Conservation (phyloP, 1,139 yeast species). For the Candida dubliniensis region DNA sequence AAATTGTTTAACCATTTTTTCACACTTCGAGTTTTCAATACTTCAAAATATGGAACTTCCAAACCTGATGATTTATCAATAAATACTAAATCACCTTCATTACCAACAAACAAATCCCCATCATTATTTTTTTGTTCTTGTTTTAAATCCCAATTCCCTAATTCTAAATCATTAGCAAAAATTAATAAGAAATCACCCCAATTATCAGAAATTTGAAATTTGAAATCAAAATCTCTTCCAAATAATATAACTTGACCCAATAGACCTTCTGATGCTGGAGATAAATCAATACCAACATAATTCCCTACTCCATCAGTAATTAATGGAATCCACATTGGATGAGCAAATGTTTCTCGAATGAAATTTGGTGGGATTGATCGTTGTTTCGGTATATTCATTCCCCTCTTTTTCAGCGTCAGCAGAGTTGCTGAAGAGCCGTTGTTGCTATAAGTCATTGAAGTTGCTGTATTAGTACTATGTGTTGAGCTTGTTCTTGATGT, state of each 20-base stretch:
- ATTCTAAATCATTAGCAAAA: slow-evolving; percentile 82
- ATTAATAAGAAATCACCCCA: slow-evolving; percentile 83
- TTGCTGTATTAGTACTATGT: slow-evolving; percentile 3
- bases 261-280: slow-evolving; percentile 62
- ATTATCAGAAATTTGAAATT: slow-evolving; percentile 72
- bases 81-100: slow-evolving; percentile 71
- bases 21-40: slow-evolving; percentile 43
- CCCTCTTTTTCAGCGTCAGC: too few relatives aligned
- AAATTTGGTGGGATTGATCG: slow-evolving; percentile 72
- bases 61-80: slow-evolving; percentile 47
- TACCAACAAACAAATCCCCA: slow-evolving; percentile 59
- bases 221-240: slow-evolving; percentile 87
- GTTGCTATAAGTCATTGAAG: slow-evolving; percentile 4
- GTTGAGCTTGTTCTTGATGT: slow-evolving; percentile 11
- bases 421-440: background rate
- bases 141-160: slow-evolving; percentile 69
- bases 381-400: slow-evolving; percentile 51
- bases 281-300: slow-evolving; percentile 83
- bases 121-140: slow-evolving; percentile 44
- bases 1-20: slow-evolving; percentile 34
- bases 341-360: slow-evolving; percentile 74
- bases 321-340: slow-evolving; percentile 87
- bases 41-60: slow-evolving; percentile 65
- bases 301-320: slow-evolving; percentile 88
- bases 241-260: slow-evolving; percentile 86